A percentile compares a stretch with the other conserved stretches of the same genome.
Conservation (phyloP, 495 filamentous ascomycete genomes). For the Daldinia concentrica region DNA sequence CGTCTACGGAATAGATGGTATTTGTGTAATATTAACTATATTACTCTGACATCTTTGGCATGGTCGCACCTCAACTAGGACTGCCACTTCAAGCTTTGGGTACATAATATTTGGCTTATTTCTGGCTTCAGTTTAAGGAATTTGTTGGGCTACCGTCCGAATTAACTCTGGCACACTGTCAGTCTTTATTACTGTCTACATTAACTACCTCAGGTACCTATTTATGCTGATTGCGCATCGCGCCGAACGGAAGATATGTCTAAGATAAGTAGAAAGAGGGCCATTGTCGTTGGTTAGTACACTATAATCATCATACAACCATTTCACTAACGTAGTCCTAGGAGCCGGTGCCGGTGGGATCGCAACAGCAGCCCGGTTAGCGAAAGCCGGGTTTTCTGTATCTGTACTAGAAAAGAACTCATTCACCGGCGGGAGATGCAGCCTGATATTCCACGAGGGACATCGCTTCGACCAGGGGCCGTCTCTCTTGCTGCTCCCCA, state of each 20-base stretch:
- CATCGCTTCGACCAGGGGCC: conserved; percentile 78
- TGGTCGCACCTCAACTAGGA: background rate
- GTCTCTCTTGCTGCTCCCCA: conserved; percentile 72
- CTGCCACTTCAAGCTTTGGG: background rate
- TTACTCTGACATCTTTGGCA: background rate
- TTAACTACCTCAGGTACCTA: background rate
- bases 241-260: conserved; percentile 8
- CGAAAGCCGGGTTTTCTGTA: conserved; percentile 70
- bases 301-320: background rate
- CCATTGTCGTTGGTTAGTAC: conserved; percentile 58
- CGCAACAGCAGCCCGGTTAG: conserved; percentile 70
- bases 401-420: conserved; percentile 75
- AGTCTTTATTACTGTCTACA: background rate
- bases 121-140: background rate
- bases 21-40: background rate
- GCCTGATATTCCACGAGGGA: conserved; percentile 62
- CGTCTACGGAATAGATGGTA: background rate
- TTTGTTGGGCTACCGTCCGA: background rate
- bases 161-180: background rate
- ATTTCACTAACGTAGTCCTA: conserved; percentile 37
- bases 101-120: background rate
- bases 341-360: conserved; percentile 76
- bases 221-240: background rate
- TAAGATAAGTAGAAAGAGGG: conserved; percentile 47
- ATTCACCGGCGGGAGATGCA: conserved; percentile 73